Conservation (phyloP, 148 eudicot species). For the Polygonum aviculare region DNA sequence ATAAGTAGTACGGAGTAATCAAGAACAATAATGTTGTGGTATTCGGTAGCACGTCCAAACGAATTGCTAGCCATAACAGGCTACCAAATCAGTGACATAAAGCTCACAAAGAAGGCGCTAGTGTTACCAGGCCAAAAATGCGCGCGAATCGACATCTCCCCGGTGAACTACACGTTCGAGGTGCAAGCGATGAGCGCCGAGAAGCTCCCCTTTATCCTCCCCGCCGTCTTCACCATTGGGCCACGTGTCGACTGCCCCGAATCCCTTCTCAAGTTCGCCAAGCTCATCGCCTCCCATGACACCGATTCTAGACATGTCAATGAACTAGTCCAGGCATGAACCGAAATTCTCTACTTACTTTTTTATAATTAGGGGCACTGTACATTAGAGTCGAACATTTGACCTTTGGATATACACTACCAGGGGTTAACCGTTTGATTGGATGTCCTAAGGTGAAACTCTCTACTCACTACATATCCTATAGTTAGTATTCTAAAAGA, state of each 20-base stretch:
- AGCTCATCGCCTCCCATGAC: conserved; percentile 41
- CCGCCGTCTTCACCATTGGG: conserved; percentile 48
- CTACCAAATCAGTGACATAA: conserved; percentile 27
- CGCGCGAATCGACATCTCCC: conserved; percentile 31
- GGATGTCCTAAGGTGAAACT: no score
- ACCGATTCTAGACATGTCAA: conserved; percentile 32
- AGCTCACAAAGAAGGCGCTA: conserved; percentile 42
- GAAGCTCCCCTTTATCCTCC: conserved; percentile 40
- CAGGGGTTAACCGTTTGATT: no score
- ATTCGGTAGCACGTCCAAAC: conserved; percentile 31
- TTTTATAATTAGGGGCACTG: no score
- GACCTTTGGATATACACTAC: no score
- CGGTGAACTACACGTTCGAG: conserved; percentile 50
- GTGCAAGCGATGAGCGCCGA: conserved; percentile 58
- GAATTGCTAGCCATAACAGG: conserved; percentile 44
- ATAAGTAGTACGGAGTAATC: not conserved
- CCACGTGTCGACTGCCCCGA: conserved; percentile 25
- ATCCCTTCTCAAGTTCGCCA: conserved; percentile 30
- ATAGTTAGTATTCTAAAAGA: no score
- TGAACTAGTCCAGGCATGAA: conserved; percentile 27
- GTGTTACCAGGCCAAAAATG: conserved; percentile 34
- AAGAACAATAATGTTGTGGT: conserved; percentile 2
- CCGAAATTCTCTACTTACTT: no score
- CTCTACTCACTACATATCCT: no score
- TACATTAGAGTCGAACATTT: no score